Evolutionary conservation across 495 filamentous ascomycete genomes (phyloP).

Genomic region (Xylaria intraflava): DNA sequence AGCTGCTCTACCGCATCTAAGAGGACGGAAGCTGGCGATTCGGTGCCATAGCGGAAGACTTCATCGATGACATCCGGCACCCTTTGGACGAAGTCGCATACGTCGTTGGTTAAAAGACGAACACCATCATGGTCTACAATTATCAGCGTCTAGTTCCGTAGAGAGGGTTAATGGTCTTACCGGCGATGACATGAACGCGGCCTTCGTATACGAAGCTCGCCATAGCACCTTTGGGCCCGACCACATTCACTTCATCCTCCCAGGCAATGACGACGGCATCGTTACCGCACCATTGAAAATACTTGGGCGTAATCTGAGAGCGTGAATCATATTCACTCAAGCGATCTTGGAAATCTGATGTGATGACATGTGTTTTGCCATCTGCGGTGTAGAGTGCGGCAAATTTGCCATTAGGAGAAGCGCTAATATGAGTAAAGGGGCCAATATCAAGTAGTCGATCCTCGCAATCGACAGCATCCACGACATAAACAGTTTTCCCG

Average conservation of each 20-base stretch:
- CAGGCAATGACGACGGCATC: constrained; percentile 90
- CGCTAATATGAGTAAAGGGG: constrained; percentile 81
- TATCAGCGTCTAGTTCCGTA: constrained; percentile 53
- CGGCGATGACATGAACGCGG: constrained; percentile 80
- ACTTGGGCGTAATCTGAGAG: constrained; percentile 76
- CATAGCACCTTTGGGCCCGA: constrained; percentile 74
- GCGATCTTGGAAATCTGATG: constrained; percentile 85
- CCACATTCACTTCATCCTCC: constrained; percentile 97
- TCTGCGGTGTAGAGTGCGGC: constrained; percentile 79
- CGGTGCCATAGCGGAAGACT: constrained; percentile 81
- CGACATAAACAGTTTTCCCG: constrained; percentile 72
- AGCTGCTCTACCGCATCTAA: constrained; percentile 88
- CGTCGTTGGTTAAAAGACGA: constrained; percentile 78
- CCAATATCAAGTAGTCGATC: constrained; percentile 86
- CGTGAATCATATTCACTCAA: constrained; percentile 87
- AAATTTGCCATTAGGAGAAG: constrained; percentile 86
- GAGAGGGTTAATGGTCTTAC: constrained; percentile 42
- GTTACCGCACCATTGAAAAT: constrained; percentile 93
- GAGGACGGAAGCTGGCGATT: constrained; percentile 79
- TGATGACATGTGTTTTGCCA: constrained; percentile 88
- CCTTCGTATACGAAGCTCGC: constrained; percentile 86
- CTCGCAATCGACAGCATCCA: constrained; percentile 83
- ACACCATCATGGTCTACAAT: constrained; percentile 82
- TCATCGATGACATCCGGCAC: constrained; percentile 83
- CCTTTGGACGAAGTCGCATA: constrained; percentile 91